Conservation (phyloP, 140 eudicot genomes). For the Erigeron philadelphicus region DNA sequence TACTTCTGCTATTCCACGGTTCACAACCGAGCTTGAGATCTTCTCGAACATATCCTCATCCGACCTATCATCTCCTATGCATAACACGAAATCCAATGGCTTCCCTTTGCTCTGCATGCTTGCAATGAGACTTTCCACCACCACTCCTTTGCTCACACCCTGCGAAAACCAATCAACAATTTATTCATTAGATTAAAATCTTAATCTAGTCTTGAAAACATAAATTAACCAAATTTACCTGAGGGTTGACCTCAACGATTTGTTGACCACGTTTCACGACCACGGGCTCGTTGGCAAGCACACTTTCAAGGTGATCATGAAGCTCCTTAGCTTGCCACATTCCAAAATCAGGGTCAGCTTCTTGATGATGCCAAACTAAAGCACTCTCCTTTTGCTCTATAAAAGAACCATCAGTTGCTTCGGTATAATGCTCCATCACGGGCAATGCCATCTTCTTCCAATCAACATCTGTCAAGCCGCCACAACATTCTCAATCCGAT, state of each 20-base stretch:
- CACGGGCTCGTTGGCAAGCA: constrained; percentile 50
- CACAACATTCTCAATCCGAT: constrained; percentile 34
- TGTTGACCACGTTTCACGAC: constrained; percentile 44
- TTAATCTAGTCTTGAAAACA: background rate
- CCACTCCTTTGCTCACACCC: constrained; percentile 25
- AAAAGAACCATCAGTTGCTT: constrained; percentile 45
- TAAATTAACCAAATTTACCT: constrained; percentile 15
- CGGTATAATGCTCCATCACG: constrained; percentile 45
- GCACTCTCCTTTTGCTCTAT: constrained; percentile 49
- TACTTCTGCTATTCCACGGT: constrained; percentile 25
- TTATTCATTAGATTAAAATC: background rate
- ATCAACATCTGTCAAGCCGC: constrained; percentile 30
- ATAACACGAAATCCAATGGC: constrained; percentile 13
- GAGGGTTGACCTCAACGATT: constrained; percentile 45
- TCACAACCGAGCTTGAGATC: constrained; percentile 9
- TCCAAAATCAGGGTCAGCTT: constrained; percentile 47
- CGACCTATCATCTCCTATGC: constrained; percentile 20
- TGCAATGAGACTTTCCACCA: constrained; percentile 17
- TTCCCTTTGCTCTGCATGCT: constrained; percentile 15
- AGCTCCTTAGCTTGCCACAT: constrained; percentile 46
- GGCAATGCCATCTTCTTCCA: constrained; percentile 45
- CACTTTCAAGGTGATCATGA: constrained; percentile 50
- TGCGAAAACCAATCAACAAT: constrained; percentile 15
- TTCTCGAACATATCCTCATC: constrained; percentile 17
- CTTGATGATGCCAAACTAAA: constrained; percentile 54